These are phyloP conservation scores for Lignosus rhinocerotis DNA, from an alignment of 1,284 basidiomycete genomes.

Conservation along the genomic window DNA sequence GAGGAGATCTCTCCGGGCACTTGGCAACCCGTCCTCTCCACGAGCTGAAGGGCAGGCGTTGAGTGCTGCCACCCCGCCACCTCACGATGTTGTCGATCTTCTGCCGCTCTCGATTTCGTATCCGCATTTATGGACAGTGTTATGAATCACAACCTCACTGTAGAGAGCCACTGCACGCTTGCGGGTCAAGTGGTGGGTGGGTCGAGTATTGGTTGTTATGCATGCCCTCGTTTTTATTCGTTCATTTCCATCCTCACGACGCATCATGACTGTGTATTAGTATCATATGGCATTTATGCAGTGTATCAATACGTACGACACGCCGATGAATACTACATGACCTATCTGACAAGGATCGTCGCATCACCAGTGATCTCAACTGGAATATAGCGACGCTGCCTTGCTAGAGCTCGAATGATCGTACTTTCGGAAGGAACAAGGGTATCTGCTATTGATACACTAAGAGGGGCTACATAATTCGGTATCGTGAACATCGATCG, in stretches of 20 bases:
- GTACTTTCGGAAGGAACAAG: not conserved
- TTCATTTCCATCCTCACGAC: constrained; percentile 2
- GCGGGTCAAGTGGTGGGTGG: not conserved
- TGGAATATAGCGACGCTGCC: too few species aligned
- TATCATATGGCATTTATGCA: not conserved
- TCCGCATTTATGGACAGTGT: not conserved
- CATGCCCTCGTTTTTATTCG: constrained; percentile 3
- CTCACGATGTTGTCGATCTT: not conserved
- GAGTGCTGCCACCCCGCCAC: too few species aligned
- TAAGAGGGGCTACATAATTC: not conserved
- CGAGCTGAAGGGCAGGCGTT: constrained; percentile 32
- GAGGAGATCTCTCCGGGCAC: constrained; percentile 68
- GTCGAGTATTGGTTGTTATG: not conserved
- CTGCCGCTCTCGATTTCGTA: not conserved
- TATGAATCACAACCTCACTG: not conserved
- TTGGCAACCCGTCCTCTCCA: constrained; percentile 60
- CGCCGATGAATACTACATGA: not conserved
- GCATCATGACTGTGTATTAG: not conserved
- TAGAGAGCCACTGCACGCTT: not conserved
- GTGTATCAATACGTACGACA: not conserved
- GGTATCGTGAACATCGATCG: not conserved
- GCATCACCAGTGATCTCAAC: not conserved
- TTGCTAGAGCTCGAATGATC: not conserved
- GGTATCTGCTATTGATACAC: constrained; percentile 1
- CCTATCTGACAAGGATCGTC: not conserved